Evolutionary conservation across 345 rosid genomes (phyloP), one percentile per base, ranked within the genome.

Genomic region (Lagerstroemia speciosa): DNA sequence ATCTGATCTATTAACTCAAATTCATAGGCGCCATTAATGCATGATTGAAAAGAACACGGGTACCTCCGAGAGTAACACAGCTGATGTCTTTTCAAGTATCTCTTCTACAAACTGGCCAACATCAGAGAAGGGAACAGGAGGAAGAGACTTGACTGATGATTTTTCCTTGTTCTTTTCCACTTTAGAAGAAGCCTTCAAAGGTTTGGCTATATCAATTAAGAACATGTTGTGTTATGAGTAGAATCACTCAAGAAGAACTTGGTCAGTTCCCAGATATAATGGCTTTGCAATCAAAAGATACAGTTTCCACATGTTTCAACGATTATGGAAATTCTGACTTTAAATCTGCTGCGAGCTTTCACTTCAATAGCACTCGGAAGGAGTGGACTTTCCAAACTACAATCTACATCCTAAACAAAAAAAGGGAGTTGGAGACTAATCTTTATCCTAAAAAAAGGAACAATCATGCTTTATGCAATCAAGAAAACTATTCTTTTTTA

Each of bases 51-150:
- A 53, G 24, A 10, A 41, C 22, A 36, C 36, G 45, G 65, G 66
- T 80, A 91, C 97, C 71, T 81, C 87, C 29, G 92, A 82, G 62
- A 87, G 82, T 72, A 87, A 62, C 33, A 83, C 68, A 71, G 85
- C 71, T 22, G 91, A 83, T 31, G 85, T 78, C 75, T 76, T 91
- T 63, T 83, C 73, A 64, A 91, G 76, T 70, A 89, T 78, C 75
- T 93, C 90, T 63, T 89, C 90, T 71, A 84, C 93, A 53, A 93
- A 83, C 48, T 74, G 82, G 75, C 73, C 90, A 8, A 84, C 77
- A 66, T 82, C 83, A 17, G 82, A 53, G 74, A 73, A 78, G 65
- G 76, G 30, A 70, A 69, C 57, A 64, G 77, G 68, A 16, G 76
- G 71, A 46, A 50, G 66, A 24, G 37, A 64, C 62, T 67, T 71